These are phyloP conservation scores for Glycine latifolia DNA, from an alignment of 306 rosid species.

Conservation along the genomic window DNA sequence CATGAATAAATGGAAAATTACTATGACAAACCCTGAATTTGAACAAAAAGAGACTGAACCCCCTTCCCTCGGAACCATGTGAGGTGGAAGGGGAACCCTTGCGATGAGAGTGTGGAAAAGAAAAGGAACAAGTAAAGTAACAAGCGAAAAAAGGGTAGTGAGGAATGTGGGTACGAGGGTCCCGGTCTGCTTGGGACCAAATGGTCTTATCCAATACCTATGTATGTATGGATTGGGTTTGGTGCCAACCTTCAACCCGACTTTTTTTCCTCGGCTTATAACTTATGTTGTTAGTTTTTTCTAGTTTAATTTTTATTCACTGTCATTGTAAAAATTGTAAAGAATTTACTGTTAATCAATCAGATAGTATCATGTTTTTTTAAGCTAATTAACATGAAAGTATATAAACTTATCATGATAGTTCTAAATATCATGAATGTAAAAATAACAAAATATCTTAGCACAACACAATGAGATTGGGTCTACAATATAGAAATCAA, in stretches of 20 bases:
- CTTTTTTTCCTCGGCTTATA: not conserved
- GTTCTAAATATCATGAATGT: too few relatives aligned
- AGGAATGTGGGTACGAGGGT: not conserved
- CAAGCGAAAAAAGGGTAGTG: not conserved
- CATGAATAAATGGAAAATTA: not conserved
- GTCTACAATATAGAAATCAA: too few relatives aligned
- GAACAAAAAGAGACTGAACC: constrained; percentile 18
- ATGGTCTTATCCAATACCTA: constrained; percentile 29
- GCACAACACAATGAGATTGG: too few relatives aligned
- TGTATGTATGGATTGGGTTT: constrained; percentile 1
- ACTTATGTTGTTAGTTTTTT: not conserved
- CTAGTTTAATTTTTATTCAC: too few relatives aligned
- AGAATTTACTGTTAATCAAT: too few relatives aligned
- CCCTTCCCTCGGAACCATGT: not conserved
- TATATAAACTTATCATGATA: too few relatives aligned
- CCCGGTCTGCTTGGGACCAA: not conserved
- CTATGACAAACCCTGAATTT: constrained; percentile 34
- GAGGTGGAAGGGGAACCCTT: constrained; percentile 1
- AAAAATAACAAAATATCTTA: too few relatives aligned
- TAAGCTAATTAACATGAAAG: too few relatives aligned
- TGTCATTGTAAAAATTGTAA: too few relatives aligned
- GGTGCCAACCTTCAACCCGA: not conserved
- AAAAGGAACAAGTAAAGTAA: constrained; percentile 26
- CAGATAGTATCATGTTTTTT: too few relatives aligned
- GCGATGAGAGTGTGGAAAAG: constrained; percentile 7